These are phyloP conservation scores for Trichoderma sp. DNA, from an alignment of 2,329 filamentous ascomycete genomes.

Conservation along the genomic window DNA sequence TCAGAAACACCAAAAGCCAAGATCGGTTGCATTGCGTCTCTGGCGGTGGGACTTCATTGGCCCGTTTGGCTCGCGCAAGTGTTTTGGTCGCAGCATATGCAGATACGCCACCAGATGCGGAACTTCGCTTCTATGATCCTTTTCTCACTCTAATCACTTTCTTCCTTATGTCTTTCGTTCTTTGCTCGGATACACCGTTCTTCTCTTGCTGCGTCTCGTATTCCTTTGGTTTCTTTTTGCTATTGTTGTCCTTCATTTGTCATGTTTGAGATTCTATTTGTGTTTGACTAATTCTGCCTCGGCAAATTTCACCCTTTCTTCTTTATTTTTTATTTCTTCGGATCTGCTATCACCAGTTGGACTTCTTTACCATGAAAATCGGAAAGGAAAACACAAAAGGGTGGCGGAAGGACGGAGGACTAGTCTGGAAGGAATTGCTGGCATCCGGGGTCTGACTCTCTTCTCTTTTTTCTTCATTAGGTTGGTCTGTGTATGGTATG, in stretches of 20 bases:
- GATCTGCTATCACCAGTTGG: neutral
- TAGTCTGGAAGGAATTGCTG: too few species aligned
- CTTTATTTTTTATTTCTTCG: neutral
- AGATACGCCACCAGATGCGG: neutral
- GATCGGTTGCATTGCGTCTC: constrained; percentile 4
- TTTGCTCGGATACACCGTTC: neutral
- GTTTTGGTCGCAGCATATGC: neutral
- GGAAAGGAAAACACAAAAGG: neutral
- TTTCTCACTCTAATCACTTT: neutral
- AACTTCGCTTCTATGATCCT: neutral
- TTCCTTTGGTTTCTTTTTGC: neutral
- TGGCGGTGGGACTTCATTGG: neutral
- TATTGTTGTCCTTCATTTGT: neutral
- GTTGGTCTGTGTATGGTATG: neutral
- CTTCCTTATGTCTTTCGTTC: neutral
- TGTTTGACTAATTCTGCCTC: neutral
- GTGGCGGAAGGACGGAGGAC: too few species aligned
- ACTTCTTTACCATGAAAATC: neutral
- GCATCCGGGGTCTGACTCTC: neutral
- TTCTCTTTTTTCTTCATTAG: neutral
- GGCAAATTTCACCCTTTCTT: neutral
- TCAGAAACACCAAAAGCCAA: neutral
- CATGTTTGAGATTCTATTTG: neutral
- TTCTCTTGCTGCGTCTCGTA: neutral
- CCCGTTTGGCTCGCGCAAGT: neutral